These are phyloP conservation scores for Fusarium torulosum DNA, from an alignment of 2,329 filamentous ascomycete species.

Conservation along the genomic window DNA sequence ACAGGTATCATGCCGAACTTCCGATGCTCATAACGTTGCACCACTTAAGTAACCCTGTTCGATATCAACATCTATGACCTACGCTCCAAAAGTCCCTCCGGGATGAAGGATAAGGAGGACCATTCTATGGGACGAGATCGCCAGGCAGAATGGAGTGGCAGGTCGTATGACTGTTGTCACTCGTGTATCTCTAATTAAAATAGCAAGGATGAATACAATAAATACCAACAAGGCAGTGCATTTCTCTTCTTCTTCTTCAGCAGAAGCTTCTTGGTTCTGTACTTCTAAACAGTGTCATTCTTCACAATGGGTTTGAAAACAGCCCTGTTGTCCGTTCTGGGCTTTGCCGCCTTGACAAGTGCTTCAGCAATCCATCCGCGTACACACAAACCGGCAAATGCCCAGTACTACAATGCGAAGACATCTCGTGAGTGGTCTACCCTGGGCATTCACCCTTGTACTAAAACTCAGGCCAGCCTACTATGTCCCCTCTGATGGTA, in stretches of 20 bases:
- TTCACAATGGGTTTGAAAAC: slow-evolving; percentile 13
- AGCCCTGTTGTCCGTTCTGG: background rate
- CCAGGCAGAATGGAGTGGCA: background rate
- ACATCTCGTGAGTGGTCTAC: slow-evolving; percentile 1
- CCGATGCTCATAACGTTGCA: slow-evolving; percentile 1
- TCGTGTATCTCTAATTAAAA: background rate
- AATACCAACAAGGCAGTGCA: background rate
- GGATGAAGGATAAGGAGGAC: background rate
- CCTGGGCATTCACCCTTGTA: accelerated
- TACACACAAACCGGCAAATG: slow-evolving; percentile 5
- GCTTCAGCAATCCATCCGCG: slow-evolving; percentile 7
- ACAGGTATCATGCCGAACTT: slow-evolving; percentile 32
- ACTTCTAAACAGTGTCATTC: background rate
- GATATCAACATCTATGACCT: slow-evolving; percentile 1
- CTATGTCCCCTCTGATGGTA: slow-evolving; percentile 6
- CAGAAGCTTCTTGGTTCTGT: background rate
- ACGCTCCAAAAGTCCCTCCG: slow-evolving; percentile 15
- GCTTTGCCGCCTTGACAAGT: slow-evolving; percentile 11
- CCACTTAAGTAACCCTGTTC: too few relatives aligned
- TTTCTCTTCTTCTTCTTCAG: background rate
- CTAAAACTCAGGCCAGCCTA: background rate
- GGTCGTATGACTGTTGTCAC: background rate
- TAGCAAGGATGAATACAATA: slow-evolving; percentile 1
- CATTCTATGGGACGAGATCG: background rate
- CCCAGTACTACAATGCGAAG: slow-evolving; percentile 19